phyloP scores from a whole-genome alignment of 78 protist genomes.

The Protostelium mycophagum region DNA sequence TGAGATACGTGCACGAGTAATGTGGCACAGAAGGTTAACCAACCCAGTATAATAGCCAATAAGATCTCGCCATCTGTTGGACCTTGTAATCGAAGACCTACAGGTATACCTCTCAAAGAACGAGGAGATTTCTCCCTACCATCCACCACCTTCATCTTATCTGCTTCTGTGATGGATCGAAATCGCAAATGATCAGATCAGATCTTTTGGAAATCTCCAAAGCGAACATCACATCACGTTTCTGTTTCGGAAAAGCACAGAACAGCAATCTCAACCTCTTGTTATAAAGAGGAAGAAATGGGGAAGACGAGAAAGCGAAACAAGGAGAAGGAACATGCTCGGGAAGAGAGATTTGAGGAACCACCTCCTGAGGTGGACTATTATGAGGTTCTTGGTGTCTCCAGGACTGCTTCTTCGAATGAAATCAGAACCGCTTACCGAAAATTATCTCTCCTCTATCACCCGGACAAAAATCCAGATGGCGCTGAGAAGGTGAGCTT shows the following conservation, averaged over 20 bases:
- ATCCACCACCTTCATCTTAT: no score
- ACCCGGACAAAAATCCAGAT: conserved; percentile 33
- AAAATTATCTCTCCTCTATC: conserved; percentile 5
- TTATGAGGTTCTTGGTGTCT: conserved; percentile 15
- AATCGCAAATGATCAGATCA: not conserved
- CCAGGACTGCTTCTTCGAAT: not conserved
- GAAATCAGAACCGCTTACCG: conserved; percentile 14
- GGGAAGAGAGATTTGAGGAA: not conserved
- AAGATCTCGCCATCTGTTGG: no score
- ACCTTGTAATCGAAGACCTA: no score
- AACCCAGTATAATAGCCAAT: no score
- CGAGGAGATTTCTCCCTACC: no score
- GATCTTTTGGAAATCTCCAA: not conserved
- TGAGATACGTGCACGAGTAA: no score
- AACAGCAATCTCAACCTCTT: no score
- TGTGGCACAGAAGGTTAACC: no score
- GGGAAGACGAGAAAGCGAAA: not conserved
- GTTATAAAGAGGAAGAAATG: not conserved
- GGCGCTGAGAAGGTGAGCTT: not conserved
- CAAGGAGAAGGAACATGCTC: not conserved
- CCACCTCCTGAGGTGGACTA: not conserved
- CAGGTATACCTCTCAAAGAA: no score
- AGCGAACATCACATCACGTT: not conserved
- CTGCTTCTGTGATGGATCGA: no score
- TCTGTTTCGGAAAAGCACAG: no score